phyloP scores from a whole-genome alignment of 2,329 filamentous ascomycete species.

The Cercospora canescens region DNA sequence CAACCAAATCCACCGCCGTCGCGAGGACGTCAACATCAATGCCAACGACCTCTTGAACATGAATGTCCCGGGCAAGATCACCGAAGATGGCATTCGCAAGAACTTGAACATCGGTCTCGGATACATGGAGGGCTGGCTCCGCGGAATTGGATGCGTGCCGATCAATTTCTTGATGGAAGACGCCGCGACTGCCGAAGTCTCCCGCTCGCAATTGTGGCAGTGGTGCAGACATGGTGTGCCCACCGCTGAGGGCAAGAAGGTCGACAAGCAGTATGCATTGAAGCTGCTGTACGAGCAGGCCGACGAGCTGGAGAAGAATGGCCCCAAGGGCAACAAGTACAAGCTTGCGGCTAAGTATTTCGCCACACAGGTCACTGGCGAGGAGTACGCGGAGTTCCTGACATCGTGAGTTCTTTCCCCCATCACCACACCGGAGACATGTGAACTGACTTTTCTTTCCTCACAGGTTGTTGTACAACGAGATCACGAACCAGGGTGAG shows the following conservation, averaged over 20 bases:
- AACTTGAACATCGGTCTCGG: conserved; percentile 95
- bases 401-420: conserved; percentile 63
- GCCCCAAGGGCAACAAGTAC: conserved; percentile 86
- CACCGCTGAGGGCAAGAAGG: conserved; percentile 84
- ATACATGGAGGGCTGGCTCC: conserved; percentile 99
- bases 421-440: conserved; percentile 20
- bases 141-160: conserved; percentile 90
- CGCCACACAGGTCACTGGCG: conserved; percentile 86
- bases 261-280: conserved; percentile 90
- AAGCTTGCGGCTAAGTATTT: conserved; percentile 91
- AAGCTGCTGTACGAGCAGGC: conserved; percentile 84
- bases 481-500: conserved; percentile 74
- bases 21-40: conserved; percentile 83
- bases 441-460: not conserved
- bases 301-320: conserved; percentile 71
- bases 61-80: conserved; percentile 91
- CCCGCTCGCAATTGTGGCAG: conserved; percentile 92
- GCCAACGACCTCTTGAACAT: conserved; percentile 95
- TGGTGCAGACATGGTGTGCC: conserved; percentile 76
- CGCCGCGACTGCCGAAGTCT: conserved; percentile 94
- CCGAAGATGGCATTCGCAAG: conserved; percentile 93
- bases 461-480: conserved; percentile 76
- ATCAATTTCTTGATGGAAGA: conserved; percentile 99
- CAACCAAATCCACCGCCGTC: conserved; percentile 89
- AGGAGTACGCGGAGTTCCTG: conserved; percentile 97